These are phyloP conservation scores for Pythium diclinum DNA, from an alignment of 352 stramenopile species.

Conservation along the genomic window DNA sequence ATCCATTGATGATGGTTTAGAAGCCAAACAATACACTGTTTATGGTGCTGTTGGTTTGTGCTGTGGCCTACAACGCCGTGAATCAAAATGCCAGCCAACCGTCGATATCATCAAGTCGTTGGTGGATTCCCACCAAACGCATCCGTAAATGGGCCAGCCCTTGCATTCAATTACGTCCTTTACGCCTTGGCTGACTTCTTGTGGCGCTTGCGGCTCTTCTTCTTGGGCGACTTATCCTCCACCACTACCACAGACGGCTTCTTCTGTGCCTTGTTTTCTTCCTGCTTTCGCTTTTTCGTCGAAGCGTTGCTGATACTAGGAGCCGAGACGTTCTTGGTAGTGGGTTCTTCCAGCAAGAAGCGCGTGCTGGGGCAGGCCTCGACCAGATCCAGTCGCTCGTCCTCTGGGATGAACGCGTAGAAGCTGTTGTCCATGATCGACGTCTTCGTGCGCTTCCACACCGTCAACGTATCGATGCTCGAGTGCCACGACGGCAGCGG, in stretches of 20 bases:
- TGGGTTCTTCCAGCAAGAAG: conserved; percentile 44
- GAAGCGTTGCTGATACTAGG: background rate
- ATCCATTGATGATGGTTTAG: too few species aligned
- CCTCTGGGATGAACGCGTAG: conserved; percentile 73
- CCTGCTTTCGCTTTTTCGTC: background rate
- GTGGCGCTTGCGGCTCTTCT: conserved; percentile 21
- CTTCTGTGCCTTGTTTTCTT: background rate
- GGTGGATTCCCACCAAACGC: too few species aligned
- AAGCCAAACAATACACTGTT: too few species aligned
- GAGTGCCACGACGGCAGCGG: conserved; percentile 92
- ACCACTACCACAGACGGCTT: background rate
- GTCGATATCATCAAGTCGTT: too few species aligned
- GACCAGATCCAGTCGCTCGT: conserved; percentile 72
- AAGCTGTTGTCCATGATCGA: conserved; percentile 82
- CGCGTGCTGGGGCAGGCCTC: conserved; percentile 56
- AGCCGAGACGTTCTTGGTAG: background rate
- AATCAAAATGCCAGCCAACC: too few species aligned
- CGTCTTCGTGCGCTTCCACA: conserved; percentile 93
- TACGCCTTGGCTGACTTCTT: conserved; percentile 10
- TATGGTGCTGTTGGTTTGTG: too few species aligned
- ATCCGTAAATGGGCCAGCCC: too few species aligned
- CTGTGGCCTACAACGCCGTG: too few species aligned
- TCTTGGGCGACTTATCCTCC: conserved; percentile 11
- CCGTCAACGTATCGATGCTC: conserved; percentile 89
- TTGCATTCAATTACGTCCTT: background rate